Evolutionary conservation across 1,284 basidiomycete species (phyloP).

Genomic region (Malassezia yamatoensis): DNA sequence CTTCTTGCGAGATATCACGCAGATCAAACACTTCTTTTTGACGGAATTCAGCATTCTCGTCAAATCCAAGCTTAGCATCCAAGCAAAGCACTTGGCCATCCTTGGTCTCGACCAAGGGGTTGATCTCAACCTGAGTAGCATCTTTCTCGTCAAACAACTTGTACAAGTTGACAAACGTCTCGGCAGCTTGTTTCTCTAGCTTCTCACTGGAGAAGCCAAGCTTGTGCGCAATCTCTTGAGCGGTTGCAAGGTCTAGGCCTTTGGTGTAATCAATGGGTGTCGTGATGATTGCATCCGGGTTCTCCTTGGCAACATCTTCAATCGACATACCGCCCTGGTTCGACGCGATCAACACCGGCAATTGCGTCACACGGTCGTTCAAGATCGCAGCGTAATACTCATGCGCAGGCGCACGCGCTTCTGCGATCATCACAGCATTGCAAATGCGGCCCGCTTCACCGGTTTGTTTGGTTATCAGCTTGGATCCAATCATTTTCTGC

Average conservation of each 20-base stretch:
- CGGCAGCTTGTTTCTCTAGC: conserved; percentile 72
- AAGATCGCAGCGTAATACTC: conserved; percentile 98
- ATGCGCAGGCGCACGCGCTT: conserved; percentile 81
- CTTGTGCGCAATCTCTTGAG: conserved; percentile 71
- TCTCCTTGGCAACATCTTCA: conserved; percentile 97
- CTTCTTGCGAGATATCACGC: conserved; percentile 88
- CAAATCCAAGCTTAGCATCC: conserved; percentile 99
- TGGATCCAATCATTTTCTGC: conserved; percentile 83
- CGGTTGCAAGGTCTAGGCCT: conserved; percentile 66
- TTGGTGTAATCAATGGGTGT: conserved; percentile 80
- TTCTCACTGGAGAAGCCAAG: conserved; percentile 72
- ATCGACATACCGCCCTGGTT: conserved; percentile 71
- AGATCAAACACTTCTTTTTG: conserved; percentile 82
- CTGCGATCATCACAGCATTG: conserved; percentile 97
- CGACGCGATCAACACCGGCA: conserved; percentile 87
- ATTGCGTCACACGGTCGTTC: conserved; percentile 81
- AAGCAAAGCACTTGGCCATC: conserved; percentile 95
- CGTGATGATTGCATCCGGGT: conserved; percentile 89
- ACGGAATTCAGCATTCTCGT: conserved; percentile 98
- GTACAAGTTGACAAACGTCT: conserved; percentile 89
- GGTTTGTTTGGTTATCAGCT: conserved; percentile 98
- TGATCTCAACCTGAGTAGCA: conserved; percentile 99
- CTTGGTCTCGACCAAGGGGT: conserved; percentile 87
- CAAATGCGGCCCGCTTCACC: conserved; percentile 83
- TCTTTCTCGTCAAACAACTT: conserved; percentile 98